These are phyloP conservation scores for Mortierella hygrophila DNA, from an alignment of 192 early-diverging fungal species.

Conservation along the genomic window DNA sequence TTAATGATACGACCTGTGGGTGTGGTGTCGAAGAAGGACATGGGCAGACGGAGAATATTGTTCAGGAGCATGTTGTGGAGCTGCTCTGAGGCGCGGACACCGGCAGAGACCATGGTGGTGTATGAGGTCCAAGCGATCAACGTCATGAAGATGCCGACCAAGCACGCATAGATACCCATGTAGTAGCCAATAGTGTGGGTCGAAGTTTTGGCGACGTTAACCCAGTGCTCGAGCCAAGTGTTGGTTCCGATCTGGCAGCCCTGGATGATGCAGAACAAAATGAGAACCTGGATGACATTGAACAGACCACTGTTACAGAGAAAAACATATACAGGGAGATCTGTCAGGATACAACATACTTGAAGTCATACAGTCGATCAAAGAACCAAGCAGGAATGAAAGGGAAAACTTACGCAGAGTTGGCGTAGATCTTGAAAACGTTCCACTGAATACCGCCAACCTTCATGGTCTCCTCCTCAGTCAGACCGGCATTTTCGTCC, in stretches of 20 bases:
- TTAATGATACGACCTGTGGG: slow-evolving; percentile 87
- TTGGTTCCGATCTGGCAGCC: slow-evolving; percentile 41
- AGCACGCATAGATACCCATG: slow-evolving; percentile 51
- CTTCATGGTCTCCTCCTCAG: slow-evolving; percentile 82
- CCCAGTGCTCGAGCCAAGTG: slow-evolving; percentile 35
- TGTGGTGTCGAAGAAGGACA: slow-evolving; percentile 78
- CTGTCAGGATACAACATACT: not conserved
- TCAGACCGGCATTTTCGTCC: slow-evolving; percentile 65
- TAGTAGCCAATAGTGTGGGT: slow-evolving; percentile 44
- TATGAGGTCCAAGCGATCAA: slow-evolving; percentile 21
- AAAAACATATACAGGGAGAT: not conserved
- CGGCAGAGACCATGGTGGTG: slow-evolving; percentile 37
- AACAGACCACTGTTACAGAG: not conserved
- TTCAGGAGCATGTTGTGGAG: slow-evolving; percentile 45
- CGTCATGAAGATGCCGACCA: slow-evolving; percentile 35
- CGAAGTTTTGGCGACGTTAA: not conserved
- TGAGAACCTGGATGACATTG: slow-evolving; percentile 4
- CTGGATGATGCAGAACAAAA: slow-evolving; percentile 20
- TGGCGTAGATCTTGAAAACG: slow-evolving; percentile 84
- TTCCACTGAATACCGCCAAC: slow-evolving; percentile 81
- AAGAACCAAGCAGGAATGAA: slow-evolving; percentile 26
- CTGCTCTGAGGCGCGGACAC: slow-evolving; percentile 34
- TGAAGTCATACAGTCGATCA: not conserved
- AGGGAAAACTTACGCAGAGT: slow-evolving; percentile 64
- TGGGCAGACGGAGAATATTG: slow-evolving; percentile 64